Evolutionary conservation across 2,329 filamentous ascomycete species (phyloP).

Genomic region (Pestalotiopsis fici): DNA sequence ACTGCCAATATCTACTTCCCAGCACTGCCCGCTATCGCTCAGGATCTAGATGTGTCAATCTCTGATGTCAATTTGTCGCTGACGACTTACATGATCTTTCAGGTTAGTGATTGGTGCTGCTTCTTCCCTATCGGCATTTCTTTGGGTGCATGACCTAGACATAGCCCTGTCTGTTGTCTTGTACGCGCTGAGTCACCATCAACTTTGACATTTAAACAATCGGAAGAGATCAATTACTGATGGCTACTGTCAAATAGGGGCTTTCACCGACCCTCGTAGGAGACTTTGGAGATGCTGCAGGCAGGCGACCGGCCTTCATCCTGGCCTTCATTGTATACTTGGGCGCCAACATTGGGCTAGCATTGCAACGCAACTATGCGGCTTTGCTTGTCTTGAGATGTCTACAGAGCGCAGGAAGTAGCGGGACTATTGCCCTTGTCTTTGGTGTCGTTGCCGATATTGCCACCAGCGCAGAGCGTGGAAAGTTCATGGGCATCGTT

Average conservation of each 20-base stretch:
- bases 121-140: no score
- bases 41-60: slow-evolving; percentile 37
- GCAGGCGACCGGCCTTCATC: slow-evolving; percentile 63
- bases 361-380: slow-evolving; percentile 56
- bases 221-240: slow-evolving; percentile 21
- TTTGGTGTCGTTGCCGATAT: slow-evolving; percentile 75
- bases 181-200: no score
- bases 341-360: slow-evolving; percentile 60
- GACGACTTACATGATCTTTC: slow-evolving; percentile 64
- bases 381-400: slow-evolving; percentile 62
- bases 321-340: slow-evolving; percentile 59
- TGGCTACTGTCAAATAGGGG: slow-evolving; percentile 36
- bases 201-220: no score
- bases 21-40: slow-evolving; percentile 38
- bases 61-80: slow-evolving; percentile 49
- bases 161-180: no score
- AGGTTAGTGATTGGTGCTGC: not conserved
- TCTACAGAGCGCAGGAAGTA: slow-evolving; percentile 65
- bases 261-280: slow-evolving; percentile 62
- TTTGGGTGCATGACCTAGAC: no score
- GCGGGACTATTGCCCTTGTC: slow-evolving; percentile 69
- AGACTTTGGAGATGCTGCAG: slow-evolving; percentile 61
- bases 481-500: slow-evolving; percentile 72
- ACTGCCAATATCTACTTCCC: slow-evolving; percentile 61
- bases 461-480: slow-evolving; percentile 67